Base-by-base conservation (phyloP, 805 yeast genomes). In the Ogataea thermomethanolica region DNA sequence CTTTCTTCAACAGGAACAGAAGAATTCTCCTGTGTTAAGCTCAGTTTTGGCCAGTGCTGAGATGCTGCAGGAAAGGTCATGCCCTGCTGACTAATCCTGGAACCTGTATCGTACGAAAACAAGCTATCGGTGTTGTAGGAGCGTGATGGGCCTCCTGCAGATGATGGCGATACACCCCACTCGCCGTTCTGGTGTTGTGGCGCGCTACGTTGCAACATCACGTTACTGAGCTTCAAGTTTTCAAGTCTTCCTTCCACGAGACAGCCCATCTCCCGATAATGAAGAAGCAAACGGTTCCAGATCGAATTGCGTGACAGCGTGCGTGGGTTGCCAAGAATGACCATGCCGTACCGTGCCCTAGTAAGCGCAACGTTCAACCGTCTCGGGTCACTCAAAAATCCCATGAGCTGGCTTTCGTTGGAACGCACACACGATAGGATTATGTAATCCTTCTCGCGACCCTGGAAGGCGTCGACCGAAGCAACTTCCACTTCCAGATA, bases 351-450 rank as follows among this genome's bases (percentile, higher is more conserved):
- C 58, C 76, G 81, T 20, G 96, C 95, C 63, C 96, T 78, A 1
- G 96, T 88, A 36, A 88, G 68, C 4, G 95, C 96, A 42, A 89
- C 96, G 59, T 88, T 88, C 57, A 88, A 61, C 65, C 96, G 82
- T 57, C 95, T 72, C 17, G 89, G 86, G 54, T 88, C 96, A 48
- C 80, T 76, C 58, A 88, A 70, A 63, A 89, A 88, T 6, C 96
- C 96, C 51, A 89, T 84, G 8, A 76, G 74, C 45, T 79, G 81
- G 39, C 71, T 71, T 21, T 78, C 81, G 57, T 88, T 88, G 20
- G 95, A 84, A 47, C 80, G 59, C 20, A 74, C 79, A 54, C 79
- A 73, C 5, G 78, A 72, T 52, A 74, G 59, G 26, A 75, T 65
- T 33, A 75, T 61, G 52, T 68, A 73, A 45, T 74, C 73, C 53